Evolutionary conservation across 441 rosid genomes (phyloP).

Genomic region (Corymbia citriodora): DNA sequence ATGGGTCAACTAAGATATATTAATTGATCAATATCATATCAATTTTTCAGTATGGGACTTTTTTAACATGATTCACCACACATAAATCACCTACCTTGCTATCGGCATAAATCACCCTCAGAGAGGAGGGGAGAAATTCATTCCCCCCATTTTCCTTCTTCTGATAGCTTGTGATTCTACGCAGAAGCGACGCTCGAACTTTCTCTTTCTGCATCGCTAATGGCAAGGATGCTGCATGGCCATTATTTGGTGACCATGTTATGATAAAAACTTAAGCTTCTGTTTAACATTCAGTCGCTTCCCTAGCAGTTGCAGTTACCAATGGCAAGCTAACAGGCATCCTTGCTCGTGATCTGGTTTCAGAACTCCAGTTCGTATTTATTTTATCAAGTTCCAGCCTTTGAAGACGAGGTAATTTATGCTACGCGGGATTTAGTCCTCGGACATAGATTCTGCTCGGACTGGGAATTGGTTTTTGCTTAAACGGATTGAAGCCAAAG

Average conservation of each 20-base stretch:
- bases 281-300: not conserved
- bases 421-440: not conserved
- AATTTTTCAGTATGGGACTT: too few relatives aligned
- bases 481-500: slow-evolving; percentile 68
- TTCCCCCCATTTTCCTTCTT: not conserved
- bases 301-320: not conserved
- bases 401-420: slow-evolving; percentile 58
- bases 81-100: not conserved
- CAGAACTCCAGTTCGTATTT: slow-evolving; percentile 81
- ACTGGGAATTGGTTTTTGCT: not conserved
- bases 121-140: not conserved
- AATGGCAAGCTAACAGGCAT: not conserved
- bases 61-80: too few relatives aligned
- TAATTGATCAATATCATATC: too few relatives aligned
- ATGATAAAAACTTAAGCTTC: slow-evolving; percentile 49
- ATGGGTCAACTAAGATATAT: too few relatives aligned
- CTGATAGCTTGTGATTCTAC: not conserved
- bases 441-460: not conserved
- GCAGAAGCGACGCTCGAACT: not conserved
- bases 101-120: not conserved
- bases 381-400: slow-evolving; percentile 89
- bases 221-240: slow-evolving; percentile 51
- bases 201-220: slow-evolving; percentile 3
- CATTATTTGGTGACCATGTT: slow-evolving; percentile 40
- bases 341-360: slow-evolving; percentile 72